Evolutionary conservation across 805 yeast species (phyloP).

Genomic region (Candida quercuum): DNA sequence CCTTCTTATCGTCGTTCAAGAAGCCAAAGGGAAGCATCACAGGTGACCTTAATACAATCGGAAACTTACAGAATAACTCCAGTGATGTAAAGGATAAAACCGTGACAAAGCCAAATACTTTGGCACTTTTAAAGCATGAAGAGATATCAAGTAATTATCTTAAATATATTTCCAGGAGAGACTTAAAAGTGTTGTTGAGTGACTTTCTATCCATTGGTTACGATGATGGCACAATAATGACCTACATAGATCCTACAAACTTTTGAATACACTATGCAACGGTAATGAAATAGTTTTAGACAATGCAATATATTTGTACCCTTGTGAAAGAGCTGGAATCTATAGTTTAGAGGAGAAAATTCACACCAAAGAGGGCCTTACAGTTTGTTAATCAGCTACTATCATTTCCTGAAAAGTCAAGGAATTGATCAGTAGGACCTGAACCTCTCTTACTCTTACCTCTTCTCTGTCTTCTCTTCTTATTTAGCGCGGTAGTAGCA

Average conservation of each 20-base stretch:
- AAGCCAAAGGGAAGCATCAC: constrained; percentile 22
- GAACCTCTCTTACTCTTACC: constrained; percentile 6
- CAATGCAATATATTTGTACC: neutral
- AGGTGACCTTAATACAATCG: constrained; percentile 23
- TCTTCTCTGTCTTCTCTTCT: constrained; percentile 13
- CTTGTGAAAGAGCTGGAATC: no score
- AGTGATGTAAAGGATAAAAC: constrained; percentile 23
- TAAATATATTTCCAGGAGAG: constrained; percentile 16
- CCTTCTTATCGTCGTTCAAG: constrained; percentile 16
- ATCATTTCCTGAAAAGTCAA: neutral
- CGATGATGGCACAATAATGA: constrained; percentile 48
- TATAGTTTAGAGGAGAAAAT: no score
- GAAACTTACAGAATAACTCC: constrained; percentile 19
- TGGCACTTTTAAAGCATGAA: constrained; percentile 13
- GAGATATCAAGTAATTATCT: neutral
- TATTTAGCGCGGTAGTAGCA: constrained; percentile 5
- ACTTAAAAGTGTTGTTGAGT: constrained; percentile 12
- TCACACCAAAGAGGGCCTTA: no score
- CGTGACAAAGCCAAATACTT: constrained; percentile 24
- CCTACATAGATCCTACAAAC: constrained; percentile 24
- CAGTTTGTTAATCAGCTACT: no score
- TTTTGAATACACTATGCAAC: neutral
- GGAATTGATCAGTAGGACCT: neutral
- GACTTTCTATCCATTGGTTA: constrained; percentile 43
- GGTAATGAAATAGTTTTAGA: no score